These are phyloP conservation scores for Botrytis fabae DNA, from an alignment of 2,329 filamentous ascomycete species.

Conservation along the genomic window DNA sequence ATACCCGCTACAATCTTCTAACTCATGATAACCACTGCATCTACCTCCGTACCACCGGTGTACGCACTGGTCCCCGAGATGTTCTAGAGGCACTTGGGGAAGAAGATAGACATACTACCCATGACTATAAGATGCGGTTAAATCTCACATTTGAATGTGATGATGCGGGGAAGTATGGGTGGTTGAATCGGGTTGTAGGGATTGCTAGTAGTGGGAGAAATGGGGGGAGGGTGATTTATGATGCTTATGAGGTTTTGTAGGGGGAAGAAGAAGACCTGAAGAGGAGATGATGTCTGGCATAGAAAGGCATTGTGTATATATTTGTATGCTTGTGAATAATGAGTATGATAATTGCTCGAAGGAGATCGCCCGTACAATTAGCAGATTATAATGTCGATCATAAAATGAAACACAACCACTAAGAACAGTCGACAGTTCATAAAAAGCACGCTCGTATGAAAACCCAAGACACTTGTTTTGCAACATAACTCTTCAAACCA, in stretches of 20 bases:
- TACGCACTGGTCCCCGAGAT: neutral
- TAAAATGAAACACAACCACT: neutral
- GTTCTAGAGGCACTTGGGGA: neutral
- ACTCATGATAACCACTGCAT: conserved; percentile 8
- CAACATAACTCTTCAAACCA: neutral
- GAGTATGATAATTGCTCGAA: neutral
- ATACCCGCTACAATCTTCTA: conserved; percentile 11
- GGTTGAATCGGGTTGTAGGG: conserved; percentile 33
- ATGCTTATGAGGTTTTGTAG: conserved; percentile 27
- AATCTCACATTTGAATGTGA: conserved; percentile 38
- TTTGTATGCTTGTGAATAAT: neutral
- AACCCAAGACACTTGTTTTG: neutral
- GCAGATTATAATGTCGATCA: neutral
- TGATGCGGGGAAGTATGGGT: conserved; percentile 34
- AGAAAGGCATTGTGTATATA: too few species aligned
- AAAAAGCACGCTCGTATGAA: neutral
- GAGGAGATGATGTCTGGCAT: neutral
- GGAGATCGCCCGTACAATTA: too few species aligned
- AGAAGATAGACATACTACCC: neutral
- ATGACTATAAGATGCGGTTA: conserved; percentile 38
- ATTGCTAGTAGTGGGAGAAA: conserved; percentile 27
- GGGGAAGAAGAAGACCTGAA: neutral
- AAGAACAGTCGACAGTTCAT: neutral
- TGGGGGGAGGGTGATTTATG: conserved; percentile 26
- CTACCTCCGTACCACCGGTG: neutral